A percentile compares a stretch with the other conserved stretches of the same genome.
phyloP scores from a whole-genome alignment of 768 basidiomycete genomes.

The Lactarius hatsudake region DNA sequence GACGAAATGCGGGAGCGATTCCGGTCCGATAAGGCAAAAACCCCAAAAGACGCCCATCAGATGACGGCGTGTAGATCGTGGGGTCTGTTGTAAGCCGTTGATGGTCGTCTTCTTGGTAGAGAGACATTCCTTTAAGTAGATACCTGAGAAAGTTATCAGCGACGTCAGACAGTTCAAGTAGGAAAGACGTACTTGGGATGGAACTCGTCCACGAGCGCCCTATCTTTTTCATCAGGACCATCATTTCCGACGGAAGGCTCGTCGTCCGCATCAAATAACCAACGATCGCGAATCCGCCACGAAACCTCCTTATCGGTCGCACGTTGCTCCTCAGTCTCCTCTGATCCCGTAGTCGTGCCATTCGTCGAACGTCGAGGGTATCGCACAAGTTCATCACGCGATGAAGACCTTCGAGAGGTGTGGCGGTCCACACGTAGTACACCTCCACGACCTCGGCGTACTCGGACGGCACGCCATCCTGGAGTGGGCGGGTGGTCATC shows the following conservation, averaged over 20 bases:
- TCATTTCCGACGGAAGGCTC: conserved; percentile 50
- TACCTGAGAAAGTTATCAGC: conserved; percentile 39
- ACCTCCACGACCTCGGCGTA: conserved; percentile 82
- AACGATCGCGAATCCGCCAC: conserved; percentile 51
- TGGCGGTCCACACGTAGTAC: conserved; percentile 74
- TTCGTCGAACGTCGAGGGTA: conserved; percentile 23
- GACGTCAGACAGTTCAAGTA: neutral
- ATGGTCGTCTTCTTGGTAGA: conserved; percentile 27
- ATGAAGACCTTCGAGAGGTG: conserved; percentile 23
- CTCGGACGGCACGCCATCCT: conserved; percentile 53
- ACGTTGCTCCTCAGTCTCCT: conserved; percentile 29
- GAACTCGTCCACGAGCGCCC: conserved; percentile 70
- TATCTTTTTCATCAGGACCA: conserved; percentile 65
- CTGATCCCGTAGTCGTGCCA: conserved; percentile 28
- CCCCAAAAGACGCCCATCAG: conserved; percentile 22
- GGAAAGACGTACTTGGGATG: conserved; percentile 43
- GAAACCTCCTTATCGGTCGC: conserved; percentile 42
- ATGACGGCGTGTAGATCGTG: conserved; percentile 20
- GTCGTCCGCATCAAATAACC: conserved; percentile 71
- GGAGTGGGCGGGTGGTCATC: conserved; percentile 35
- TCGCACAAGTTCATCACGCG: conserved; percentile 18
- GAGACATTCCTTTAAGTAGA: conserved; percentile 36
- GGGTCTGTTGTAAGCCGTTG: conserved; percentile 26
- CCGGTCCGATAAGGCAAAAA: conserved; percentile 24
- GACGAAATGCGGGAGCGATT: conserved; percentile 22